A percentile compares a stretch with the other conserved stretches of the same genome.
Conservation (phyloP, 2,329 filamentous ascomycete species). For the Microcyclospora pomicola region DNA sequence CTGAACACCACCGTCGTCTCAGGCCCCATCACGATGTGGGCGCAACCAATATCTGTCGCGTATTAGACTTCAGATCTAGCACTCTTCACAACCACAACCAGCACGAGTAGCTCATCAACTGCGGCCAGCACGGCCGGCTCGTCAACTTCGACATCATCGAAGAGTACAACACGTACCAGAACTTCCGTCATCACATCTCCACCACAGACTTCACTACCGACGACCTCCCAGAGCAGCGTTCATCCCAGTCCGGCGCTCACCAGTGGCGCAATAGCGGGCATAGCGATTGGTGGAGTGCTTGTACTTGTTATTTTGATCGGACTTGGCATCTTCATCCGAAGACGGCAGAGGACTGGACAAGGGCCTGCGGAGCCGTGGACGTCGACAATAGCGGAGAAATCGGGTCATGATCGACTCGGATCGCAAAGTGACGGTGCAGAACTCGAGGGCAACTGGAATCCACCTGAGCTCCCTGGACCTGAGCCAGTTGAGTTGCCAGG, state of each 20-base stretch:
- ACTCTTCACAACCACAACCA: slow-evolving; percentile 6
- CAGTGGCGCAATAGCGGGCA: neutral
- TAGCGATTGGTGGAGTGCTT: neutral
- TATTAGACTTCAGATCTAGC: slow-evolving; percentile 4
- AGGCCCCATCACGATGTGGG: slow-evolving; percentile 19
- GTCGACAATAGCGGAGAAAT: neutral
- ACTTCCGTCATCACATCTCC: neutral
- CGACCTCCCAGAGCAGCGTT: neutral
- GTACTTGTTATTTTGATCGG: neutral
- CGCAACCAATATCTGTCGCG: slow-evolving; percentile 11
- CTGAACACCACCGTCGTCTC: slow-evolving; percentile 7
- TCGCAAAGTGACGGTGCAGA: neutral
- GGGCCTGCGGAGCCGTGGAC: neutral
- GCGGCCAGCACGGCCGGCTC: neutral
- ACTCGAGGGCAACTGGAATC: neutral
- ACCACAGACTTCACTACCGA: neutral
- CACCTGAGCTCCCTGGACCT: neutral
- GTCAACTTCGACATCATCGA: neutral
- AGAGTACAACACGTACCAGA: neutral
- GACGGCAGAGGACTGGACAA: neutral
- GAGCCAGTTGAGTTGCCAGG: neutral
- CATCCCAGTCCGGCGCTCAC: neutral
- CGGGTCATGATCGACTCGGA: neutral
- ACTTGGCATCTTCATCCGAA: neutral
- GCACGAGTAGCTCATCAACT: neutral